Conservation (phyloP, 768 basidiomycete species). For the Rhizopogon vesiculosus region DNA sequence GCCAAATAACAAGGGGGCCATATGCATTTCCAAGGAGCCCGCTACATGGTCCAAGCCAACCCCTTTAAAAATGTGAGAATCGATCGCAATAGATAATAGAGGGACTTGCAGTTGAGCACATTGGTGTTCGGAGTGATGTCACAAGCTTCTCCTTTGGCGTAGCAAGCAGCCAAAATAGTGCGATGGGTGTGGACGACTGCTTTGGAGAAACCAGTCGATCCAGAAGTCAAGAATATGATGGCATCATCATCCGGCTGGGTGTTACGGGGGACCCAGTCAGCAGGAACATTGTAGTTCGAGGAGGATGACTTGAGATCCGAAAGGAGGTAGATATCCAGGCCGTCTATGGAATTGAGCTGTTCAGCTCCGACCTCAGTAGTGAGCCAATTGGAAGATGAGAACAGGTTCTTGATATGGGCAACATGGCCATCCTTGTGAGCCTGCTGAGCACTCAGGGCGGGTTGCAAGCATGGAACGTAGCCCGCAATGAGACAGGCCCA, state of each 20-base stretch:
- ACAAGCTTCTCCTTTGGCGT: conserved; percentile 27
- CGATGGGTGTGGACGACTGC: conserved; percentile 26
- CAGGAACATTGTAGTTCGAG: not conserved
- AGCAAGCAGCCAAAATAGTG: conserved; percentile 28
- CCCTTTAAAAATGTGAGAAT: no score
- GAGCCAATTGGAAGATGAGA: conserved; percentile 4
- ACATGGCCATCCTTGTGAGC: conserved; percentile 5
- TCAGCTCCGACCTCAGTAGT: conserved; percentile 3
- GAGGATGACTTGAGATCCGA: conserved; percentile 3
- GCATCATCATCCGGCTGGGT: conserved; percentile 3
- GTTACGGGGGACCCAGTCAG: not conserved
- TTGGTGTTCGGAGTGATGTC: conserved; percentile 8
- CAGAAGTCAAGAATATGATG: conserved; percentile 21
- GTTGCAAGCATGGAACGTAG: conserved; percentile 4
- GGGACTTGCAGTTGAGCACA: no score
- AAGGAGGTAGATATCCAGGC: conserved; percentile 2
- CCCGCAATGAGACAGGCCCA: conserved; percentile 6
- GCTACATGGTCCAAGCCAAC: no score
- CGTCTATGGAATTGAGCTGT: conserved; percentile 1
- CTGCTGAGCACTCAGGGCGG: conserved; percentile 4
- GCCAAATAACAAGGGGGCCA: no score
- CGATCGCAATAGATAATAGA: no score
- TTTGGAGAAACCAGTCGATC: conserved; percentile 33
- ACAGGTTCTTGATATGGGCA: conserved; percentile 5
- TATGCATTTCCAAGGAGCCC: no score